Conservation (phyloP, 192 early-diverging fungal species). For the Entomortierella parvispora region DNA sequence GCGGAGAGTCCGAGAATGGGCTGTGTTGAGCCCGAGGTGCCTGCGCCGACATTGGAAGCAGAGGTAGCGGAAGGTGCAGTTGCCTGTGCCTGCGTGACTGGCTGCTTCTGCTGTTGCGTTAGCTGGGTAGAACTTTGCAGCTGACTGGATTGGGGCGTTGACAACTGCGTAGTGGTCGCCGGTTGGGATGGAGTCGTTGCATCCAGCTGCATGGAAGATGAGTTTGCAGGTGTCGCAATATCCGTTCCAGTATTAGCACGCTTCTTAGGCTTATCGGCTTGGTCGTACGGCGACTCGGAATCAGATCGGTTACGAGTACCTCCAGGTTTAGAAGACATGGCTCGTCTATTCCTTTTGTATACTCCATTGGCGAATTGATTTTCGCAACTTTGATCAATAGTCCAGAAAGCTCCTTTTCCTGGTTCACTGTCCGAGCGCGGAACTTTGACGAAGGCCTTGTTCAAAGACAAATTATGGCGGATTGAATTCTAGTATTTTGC, state of each 20-base stretch:
- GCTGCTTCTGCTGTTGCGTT: slow-evolving; percentile 1
- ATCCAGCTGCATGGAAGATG: background rate
- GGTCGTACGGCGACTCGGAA: slow-evolving; percentile 35
- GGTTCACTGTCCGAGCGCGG: slow-evolving; percentile 83
- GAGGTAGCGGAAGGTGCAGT: background rate
- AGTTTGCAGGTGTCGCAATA: background rate
- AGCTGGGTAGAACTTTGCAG: background rate
- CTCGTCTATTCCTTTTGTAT: slow-evolving; percentile 63
- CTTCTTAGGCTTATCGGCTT: slow-evolving; percentile 33
- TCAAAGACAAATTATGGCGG: slow-evolving; percentile 85
- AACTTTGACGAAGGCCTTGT: slow-evolving; percentile 83
- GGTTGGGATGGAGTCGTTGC: background rate
- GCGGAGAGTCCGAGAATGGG: slow-evolving; percentile 26
- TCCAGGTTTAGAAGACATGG: slow-evolving; percentile 27
- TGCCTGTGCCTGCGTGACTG: too few relatives aligned
- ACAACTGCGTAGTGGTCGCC: background rate
- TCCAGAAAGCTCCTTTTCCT: slow-evolving; percentile 90
- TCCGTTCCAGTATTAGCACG: slow-evolving; percentile 35
- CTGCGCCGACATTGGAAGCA: background rate
- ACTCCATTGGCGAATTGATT: slow-evolving; percentile 74
- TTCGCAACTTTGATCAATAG: slow-evolving; percentile 68
- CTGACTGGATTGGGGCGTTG: background rate
- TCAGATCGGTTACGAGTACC: slow-evolving; percentile 22
- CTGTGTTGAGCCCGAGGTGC: slow-evolving; percentile 2
- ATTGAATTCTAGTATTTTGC: slow-evolving; percentile 89